phyloP scores from a whole-genome alignment of 2,329 filamentous ascomycete species.

The Penicillium sp. region DNA sequence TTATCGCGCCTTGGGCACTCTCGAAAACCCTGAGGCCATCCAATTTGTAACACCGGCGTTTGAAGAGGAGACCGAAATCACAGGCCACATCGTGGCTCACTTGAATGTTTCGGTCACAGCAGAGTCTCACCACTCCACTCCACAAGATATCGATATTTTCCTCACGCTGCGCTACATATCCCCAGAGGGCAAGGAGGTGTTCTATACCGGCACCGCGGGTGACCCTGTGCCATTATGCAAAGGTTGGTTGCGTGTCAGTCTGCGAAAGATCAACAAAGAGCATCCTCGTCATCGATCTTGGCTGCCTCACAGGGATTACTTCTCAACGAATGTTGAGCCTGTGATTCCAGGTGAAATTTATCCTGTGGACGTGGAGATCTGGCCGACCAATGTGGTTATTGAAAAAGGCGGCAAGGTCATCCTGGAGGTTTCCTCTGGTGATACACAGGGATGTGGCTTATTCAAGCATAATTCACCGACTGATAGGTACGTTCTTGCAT shows the following conservation, averaged over 20 bases:
- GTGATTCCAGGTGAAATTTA: conserved; percentile 50
- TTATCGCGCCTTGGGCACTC: conserved; percentile 61
- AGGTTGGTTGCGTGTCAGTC: too few species aligned
- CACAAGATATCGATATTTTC: conserved; percentile 54
- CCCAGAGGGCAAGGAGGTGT: conserved; percentile 53
- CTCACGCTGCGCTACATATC: conserved; percentile 56
- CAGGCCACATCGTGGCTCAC: conserved; percentile 65
- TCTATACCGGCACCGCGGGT: conserved; percentile 58
- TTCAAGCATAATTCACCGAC: neutral
- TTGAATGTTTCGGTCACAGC: conserved; percentile 60
- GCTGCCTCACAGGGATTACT: conserved; percentile 50
- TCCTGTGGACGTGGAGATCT: conserved; percentile 45
- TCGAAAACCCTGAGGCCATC: conserved; percentile 56
- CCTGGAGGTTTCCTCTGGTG: conserved; percentile 4
- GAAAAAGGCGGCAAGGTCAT: conserved; percentile 19
- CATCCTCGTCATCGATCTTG: conserved; percentile 46
- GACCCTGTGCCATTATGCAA: conserved; percentile 17
- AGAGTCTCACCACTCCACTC: conserved; percentile 39
- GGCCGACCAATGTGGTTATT: conserved; percentile 33
- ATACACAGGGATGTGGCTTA: neutral
- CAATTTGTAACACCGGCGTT: conserved; percentile 62
- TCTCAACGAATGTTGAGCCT: conserved; percentile 37
- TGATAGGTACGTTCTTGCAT: conserved; percentile 1
- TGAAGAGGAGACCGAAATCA: conserved; percentile 66
- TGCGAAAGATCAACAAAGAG: too few species aligned